A percentile compares a stretch with the other conserved stretches of the same genome.
Evolutionary conservation across 2,329 filamentous ascomycete species (phyloP).

Genomic region (Aspergillus persii): DNA sequence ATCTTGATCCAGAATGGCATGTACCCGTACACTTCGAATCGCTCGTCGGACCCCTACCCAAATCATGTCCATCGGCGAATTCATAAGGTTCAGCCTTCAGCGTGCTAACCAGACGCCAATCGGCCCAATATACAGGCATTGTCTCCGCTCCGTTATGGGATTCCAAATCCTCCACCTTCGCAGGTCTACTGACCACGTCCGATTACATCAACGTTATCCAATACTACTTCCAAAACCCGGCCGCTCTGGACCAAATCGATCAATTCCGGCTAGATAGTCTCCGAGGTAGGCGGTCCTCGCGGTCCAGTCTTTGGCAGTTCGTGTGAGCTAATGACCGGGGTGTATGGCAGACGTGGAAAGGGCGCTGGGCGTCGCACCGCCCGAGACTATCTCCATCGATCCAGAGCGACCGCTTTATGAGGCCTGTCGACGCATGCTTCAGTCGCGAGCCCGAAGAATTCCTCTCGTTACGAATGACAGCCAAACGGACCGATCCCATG

Average conservation of each 20-base stretch:
- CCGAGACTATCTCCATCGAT: slow-evolving; percentile 95
- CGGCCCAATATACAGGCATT: slow-evolving; percentile 63
- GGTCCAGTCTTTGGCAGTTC: neutral
- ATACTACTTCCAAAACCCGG: slow-evolving; percentile 97
- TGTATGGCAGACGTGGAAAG: slow-evolving; percentile 79
- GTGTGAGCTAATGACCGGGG: slow-evolving; percentile 2
- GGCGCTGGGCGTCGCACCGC: slow-evolving; percentile 82
- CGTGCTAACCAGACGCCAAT: slow-evolving; percentile 19
- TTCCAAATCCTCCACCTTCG: slow-evolving; percentile 87
- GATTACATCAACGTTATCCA: slow-evolving; percentile 99
- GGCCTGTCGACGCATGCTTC: slow-evolving; percentile 89
- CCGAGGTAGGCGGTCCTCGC: slow-evolving; percentile 61
- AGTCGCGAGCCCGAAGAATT: slow-evolving; percentile 88
- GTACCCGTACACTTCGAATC: slow-evolving; percentile 16
- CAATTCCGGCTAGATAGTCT: slow-evolving; percentile 91
- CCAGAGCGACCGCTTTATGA: slow-evolving; percentile 89
- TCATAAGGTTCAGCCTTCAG: neutral
- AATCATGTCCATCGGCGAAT: neutral
- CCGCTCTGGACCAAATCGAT: slow-evolving; percentile 84
- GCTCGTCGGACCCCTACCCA: neutral
- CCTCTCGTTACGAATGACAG: slow-evolving; percentile 91
- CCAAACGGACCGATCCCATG: slow-evolving; percentile 86
- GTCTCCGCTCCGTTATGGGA: slow-evolving; percentile 98
- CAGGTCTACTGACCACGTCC: slow-evolving; percentile 88
- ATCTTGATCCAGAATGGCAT: slow-evolving; percentile 94